These are phyloP conservation scores for Pelargonium myrrhifolium DNA, from an alignment of 441 rosid species.

Conservation along the genomic window DNA sequence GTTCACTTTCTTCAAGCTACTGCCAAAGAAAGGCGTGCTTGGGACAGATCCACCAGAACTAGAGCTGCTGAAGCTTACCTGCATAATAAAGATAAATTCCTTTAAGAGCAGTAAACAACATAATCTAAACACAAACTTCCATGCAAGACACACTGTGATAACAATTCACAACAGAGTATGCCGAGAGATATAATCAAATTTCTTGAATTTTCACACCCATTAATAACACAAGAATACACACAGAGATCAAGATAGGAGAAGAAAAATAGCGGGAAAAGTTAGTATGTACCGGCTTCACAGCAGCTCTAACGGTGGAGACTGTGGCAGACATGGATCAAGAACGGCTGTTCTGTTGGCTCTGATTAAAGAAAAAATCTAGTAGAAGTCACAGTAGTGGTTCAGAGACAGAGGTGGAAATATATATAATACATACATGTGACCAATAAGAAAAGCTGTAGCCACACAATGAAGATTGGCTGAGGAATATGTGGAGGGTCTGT, in stretches of 20 bases:
- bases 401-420: not conserved
- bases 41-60: conserved; percentile 17
- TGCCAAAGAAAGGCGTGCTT: conserved; percentile 25
- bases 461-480: not conserved
- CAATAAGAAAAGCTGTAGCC: not conserved
- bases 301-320: not conserved
- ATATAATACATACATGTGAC: not conserved
- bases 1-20: conserved; percentile 24
- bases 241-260: not conserved
- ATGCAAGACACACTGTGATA: not conserved
- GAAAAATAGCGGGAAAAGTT: not conserved
- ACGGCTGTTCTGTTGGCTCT: not conserved
- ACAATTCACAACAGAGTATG: not conserved
- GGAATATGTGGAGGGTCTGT: not conserved
- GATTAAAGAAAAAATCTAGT: not conserved
- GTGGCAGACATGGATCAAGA: not conserved
- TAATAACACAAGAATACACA: too few species aligned
- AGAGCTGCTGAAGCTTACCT: conserved; percentile 28
- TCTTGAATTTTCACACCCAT: too few species aligned
- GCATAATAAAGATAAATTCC: conserved; percentile 16
- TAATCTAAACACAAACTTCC: not conserved
- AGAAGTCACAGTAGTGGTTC: not conserved
- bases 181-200: too few species aligned
- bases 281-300: conserved; percentile 1
- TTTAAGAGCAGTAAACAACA: not conserved